Evolutionary conservation across 2,329 filamentous ascomycete genomes (phyloP), one percentile per base, ranked within the genome.

Genomic region (Lachnellula hyalina): DNA sequence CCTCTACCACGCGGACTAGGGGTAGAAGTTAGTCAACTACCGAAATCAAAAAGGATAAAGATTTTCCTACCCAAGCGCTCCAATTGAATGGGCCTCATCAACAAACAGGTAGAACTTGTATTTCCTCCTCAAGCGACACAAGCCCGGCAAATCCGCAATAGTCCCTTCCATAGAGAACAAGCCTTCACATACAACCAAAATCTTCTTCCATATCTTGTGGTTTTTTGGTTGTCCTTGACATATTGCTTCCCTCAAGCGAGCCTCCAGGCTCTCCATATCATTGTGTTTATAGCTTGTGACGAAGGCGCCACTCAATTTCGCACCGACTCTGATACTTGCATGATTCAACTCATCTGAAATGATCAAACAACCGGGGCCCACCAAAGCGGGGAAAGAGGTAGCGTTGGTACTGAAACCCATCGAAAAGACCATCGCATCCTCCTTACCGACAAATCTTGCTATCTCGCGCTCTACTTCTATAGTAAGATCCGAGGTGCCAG

Each of bases 111-210:
- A 82, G 75, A 96, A 96, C 77, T 96, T 96, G 84, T 97, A 97
- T 73, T 89, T 91, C 70, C 85, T 85, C 81, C 95, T 96, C 63
- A 96, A 80, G 47, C 79, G 81, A 55, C 96, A 75, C 48, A 96
- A 77, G 57, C 89, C 89, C 2, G 92, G 93, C 17, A 97, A 82
- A 70, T 97, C 94, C 73, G 89, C 92, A 89, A 97, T 94, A 64
- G 90, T 96, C 44, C 93, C 93, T 75, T 97, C 93, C 93, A 97
- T 97, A 0, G 92, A 96, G 78, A 96, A 97, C 23, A 97, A 80
- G 62, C 93, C 93, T 71, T 97, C 93, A 34, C 96, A 89, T 44
- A 91, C 91, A 42, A 97, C 89, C 42, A 97, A 72, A 56, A 97
- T 96, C 82, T 96, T 96, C 79, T 94, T 96, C 93, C 93, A 97